A percentile compares a stretch with the other conserved stretches of the same genome.
Evolutionary conservation across 768 basidiomycete genomes (phyloP).

Genomic region (Glaciozyma antarctica): DNA sequence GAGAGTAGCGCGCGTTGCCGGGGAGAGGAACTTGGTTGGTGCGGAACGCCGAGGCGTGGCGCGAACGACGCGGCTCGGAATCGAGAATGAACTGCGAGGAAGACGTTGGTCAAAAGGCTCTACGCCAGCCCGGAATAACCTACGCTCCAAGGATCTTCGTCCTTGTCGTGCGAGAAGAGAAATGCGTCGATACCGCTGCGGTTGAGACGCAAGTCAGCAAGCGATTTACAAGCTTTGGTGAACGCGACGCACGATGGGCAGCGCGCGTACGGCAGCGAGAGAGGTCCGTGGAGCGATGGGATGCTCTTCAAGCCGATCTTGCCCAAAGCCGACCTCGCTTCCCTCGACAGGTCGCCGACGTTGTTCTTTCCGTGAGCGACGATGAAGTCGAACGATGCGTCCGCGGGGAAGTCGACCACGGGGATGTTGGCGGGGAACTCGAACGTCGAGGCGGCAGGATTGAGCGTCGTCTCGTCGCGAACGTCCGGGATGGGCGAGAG

Average conservation of each 20-base stretch:
- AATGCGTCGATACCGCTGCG: conserved; percentile 24
- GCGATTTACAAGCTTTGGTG: rapidly evolving
- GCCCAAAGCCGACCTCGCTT: conserved; percentile 10
- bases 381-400: conserved; percentile 7
- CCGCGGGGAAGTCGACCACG: background rate
- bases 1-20: conserved; percentile 25
- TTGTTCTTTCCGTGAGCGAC: conserved; percentile 9
- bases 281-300: conserved; percentile 22
- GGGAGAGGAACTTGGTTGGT: conserved; percentile 16
- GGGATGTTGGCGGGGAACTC: background rate
- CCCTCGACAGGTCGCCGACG: conserved; percentile 9
- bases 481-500: conserved; percentile 1
- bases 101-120: no score
- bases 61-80: background rate
- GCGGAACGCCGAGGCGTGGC: background rate
- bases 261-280: conserved; percentile 21
- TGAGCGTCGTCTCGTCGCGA: conserved; percentile 3
- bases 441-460: conserved; percentile 6
- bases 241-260: conserved; percentile 20
- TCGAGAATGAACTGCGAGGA: background rate
- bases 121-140: background rate
- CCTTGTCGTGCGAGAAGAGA: conserved; percentile 5
- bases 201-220: background rate
- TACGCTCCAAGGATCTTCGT: conserved; percentile 13
- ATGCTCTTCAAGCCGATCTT: conserved; percentile 19